Conservation (phyloP, 331 rosid species). For the Cydonia oblonga region DNA sequence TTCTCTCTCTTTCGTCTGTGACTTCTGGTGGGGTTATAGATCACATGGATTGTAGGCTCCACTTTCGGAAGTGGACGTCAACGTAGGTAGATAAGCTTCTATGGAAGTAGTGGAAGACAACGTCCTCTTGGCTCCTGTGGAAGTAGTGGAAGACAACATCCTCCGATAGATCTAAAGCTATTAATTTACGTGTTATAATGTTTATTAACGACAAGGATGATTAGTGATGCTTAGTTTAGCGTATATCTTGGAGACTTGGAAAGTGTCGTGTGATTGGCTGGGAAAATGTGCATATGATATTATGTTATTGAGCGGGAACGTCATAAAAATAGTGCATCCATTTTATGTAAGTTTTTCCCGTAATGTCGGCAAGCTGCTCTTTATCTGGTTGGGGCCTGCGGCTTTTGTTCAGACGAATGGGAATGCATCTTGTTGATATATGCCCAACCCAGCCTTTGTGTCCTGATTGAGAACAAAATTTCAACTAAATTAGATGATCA, state of each 20-base stretch:
- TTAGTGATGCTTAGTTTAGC: background rate
- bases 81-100: background rate
- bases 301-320: fast-evolving
- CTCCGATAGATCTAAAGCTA: too few species aligned
- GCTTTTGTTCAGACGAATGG: background rate
- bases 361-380: background rate
- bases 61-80: background rate
- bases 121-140: background rate
- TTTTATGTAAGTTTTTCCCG: background rate
- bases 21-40: background rate
- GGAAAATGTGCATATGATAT: too few species aligned
- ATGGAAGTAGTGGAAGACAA: background rate
- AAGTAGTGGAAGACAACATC: too few species aligned
- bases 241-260: background rate
- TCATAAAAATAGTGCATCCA: fast-evolving
- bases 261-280: background rate
- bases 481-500: too few species aligned
- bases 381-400: background rate
- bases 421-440: background rate
- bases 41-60: constrained; percentile 6
- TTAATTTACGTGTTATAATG: background rate
- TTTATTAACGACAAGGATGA: too few species aligned
- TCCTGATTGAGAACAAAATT: too few species aligned
- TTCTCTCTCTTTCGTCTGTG: background rate
- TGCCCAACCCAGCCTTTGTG: too few species aligned